Evolutionary conservation across 257 asterid genomes (phyloP).

Genomic region (Anisodus acutangulus): DNA sequence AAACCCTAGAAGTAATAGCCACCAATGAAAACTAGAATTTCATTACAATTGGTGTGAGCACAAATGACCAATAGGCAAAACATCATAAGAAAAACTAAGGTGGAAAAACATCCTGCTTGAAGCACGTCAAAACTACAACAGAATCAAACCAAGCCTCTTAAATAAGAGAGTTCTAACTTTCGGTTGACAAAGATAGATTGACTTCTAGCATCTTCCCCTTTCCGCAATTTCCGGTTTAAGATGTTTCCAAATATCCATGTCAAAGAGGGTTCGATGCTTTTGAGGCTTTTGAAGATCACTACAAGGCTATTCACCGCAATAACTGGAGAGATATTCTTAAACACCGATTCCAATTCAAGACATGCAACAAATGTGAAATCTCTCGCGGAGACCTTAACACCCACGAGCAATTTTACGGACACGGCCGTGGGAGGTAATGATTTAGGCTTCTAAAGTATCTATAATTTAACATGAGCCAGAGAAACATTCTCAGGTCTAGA

Average conservation of each 20-base stretch:
- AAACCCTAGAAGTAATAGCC: slow-evolving; percentile 67
- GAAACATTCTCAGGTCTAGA: no score
- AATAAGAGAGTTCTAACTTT: neutral
- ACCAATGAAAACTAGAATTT: slow-evolving; percentile 28
- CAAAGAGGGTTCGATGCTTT: no score
- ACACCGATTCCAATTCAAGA: no score
- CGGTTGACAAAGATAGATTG: neutral
- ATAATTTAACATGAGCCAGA: no score
- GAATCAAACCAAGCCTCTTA: neutral
- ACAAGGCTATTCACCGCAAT: no score
- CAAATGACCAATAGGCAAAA: slow-evolving; percentile 16
- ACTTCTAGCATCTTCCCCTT: slow-evolving; percentile 14
- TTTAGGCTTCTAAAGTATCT: no score
- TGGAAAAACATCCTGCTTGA: slow-evolving; percentile 16
- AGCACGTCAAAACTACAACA: neutral
- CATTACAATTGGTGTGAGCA: slow-evolving; percentile 10
- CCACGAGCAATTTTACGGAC: no score
- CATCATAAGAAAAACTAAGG: slow-evolving; percentile 8
- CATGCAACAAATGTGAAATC: no score
- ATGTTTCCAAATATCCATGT: neutral
- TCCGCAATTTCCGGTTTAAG: neutral
- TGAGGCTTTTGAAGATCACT: no score
- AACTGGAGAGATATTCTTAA: no score
- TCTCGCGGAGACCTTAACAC: no score
- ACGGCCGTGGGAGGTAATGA: no score